Base-by-base conservation (phyloP, 2,329 filamentous ascomycete species). In the Hypoxylon sp. region DNA sequence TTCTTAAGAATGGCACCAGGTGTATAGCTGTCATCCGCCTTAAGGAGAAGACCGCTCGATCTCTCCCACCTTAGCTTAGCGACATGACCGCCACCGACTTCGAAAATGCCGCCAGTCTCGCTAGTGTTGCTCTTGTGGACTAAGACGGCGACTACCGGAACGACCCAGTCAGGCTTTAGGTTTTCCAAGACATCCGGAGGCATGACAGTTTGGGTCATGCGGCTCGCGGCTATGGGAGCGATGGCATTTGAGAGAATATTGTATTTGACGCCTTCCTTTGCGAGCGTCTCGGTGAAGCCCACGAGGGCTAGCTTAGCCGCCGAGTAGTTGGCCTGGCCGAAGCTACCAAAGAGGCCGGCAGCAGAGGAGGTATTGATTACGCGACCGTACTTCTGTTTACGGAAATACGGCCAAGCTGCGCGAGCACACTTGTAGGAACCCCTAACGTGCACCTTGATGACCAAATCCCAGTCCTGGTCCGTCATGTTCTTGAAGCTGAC, bases 401-500 rank as follows among this genome's bases (percentile, higher is more conserved):
- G 88, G 87, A 99, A 98, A 81, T 98, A 86, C 64, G 95, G 93
- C 95, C 96, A 99, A 54, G 96, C 96, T 68, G 96, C 96, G 79
- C 89, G 90, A 66, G 96, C 87, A 79, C 93, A 97, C 88, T 97
- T 98, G 87, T 97, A 99, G 75, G 93, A 91, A 73, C 96, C 96
- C 77, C 89, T 91, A 74, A 97, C 89, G 81, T 99, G 95, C 61
- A 98, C 95, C 78, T 89, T 91, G 81, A 95, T 92, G 78, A 97
- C 92, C 72, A 97, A 83, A 78, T 99, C 95, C 96, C 96, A 99
- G 80, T 99, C 96, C 77, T 91, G 82, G 79, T 99, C 96, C 80
- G 91, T 96, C 88, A 98, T 96, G 83, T 98, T 98, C 87, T 97
- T 97, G 85, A 99, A 98, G 86, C 92, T 95, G 77, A 98, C 80